Percentiles rank a stretch among this genome's conserved stretches.
These are phyloP conservation scores for Holtermannia corniformis DNA, from an alignment of 768 basidiomycete genomes.

Conservation along the genomic window DNA sequence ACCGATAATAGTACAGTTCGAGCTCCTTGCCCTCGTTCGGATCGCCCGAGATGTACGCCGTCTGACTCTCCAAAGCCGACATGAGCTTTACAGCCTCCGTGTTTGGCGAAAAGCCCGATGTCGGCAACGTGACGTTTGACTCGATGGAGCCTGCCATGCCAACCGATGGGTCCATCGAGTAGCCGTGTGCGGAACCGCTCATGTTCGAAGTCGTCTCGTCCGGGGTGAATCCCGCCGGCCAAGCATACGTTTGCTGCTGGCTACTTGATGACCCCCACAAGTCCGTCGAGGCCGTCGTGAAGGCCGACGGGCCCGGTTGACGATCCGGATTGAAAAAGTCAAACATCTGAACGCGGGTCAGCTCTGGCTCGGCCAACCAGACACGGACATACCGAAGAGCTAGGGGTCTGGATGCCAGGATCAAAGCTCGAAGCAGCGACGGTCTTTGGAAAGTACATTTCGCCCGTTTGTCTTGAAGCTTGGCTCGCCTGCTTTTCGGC, in stretches of 20 bases:
- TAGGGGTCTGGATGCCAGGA: too few species aligned
- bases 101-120: neutral
- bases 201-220: too few species aligned
- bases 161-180: neutral
- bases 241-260: neutral
- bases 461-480: neutral
- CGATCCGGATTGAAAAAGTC: neutral
- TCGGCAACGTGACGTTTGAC: neutral
- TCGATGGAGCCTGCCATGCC: neutral
- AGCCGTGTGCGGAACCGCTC: too few species aligned
- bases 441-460: neutral
- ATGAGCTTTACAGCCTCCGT: slow-evolving; percentile 2
- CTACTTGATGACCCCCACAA: neutral
- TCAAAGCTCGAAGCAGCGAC: neutral
- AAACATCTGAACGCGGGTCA: neutral
- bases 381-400: too few species aligned
- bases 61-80: slow-evolving; percentile 8
- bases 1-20: slow-evolving; percentile 37
- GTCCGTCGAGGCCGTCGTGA: neutral
- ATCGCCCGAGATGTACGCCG: slow-evolving; percentile 35
- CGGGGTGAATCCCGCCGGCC: neutral
- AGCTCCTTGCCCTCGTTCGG: slow-evolving; percentile 32
- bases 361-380: too few species aligned
- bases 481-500: slow-evolving; percentile 16
- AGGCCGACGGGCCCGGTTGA: neutral